These are phyloP conservation scores for Sporobolomyces pararoseus DNA, from an alignment of 768 basidiomycete genomes.

Conservation along the genomic window DNA sequence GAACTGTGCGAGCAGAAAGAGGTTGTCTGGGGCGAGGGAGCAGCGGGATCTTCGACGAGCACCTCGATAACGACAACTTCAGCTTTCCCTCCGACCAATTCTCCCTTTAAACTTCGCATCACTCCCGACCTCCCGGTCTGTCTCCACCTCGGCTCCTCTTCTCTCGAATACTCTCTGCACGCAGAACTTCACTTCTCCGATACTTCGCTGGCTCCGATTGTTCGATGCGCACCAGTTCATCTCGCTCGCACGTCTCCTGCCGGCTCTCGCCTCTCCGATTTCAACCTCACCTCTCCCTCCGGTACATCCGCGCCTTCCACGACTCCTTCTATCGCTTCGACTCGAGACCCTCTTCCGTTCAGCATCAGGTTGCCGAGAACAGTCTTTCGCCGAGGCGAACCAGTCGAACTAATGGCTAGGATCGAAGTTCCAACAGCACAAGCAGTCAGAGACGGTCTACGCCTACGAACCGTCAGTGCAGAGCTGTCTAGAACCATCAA, in stretches of 20 bases:
- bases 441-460: slow-evolving; percentile 65
- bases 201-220: slow-evolving; percentile 49
- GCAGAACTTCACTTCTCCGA: slow-evolving; percentile 58
- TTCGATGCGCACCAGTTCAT: slow-evolving; percentile 34
- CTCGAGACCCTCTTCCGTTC: slow-evolving; percentile 58
- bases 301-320: not conserved
- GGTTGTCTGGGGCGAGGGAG: slow-evolving; percentile 34
- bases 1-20: slow-evolving; percentile 25
- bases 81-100: slow-evolving; percentile 57
- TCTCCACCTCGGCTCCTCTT: slow-evolving; percentile 69
- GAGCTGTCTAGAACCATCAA: slow-evolving; percentile 65
- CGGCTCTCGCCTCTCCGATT: slow-evolving; percentile 31
- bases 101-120: slow-evolving; percentile 78
- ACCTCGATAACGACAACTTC: not conserved
- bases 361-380: slow-evolving; percentile 69
- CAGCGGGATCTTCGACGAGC: slow-evolving; percentile 11
- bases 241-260: slow-evolving; percentile 38
- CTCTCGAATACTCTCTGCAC: slow-evolving; percentile 65
- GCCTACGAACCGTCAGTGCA: slow-evolving; percentile 72
- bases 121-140: slow-evolving; percentile 77
- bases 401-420: slow-evolving; percentile 73
- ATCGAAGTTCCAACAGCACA: slow-evolving; percentile 69
- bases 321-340: not conserved
- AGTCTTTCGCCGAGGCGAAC: slow-evolving; percentile 66
- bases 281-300: not conserved